A percentile compares a stretch with the other conserved stretches of the same genome.
These are phyloP conservation scores for Caryopteris hybrid DNA, from an alignment of 305 asterid genomes.

Conservation along the genomic window DNA sequence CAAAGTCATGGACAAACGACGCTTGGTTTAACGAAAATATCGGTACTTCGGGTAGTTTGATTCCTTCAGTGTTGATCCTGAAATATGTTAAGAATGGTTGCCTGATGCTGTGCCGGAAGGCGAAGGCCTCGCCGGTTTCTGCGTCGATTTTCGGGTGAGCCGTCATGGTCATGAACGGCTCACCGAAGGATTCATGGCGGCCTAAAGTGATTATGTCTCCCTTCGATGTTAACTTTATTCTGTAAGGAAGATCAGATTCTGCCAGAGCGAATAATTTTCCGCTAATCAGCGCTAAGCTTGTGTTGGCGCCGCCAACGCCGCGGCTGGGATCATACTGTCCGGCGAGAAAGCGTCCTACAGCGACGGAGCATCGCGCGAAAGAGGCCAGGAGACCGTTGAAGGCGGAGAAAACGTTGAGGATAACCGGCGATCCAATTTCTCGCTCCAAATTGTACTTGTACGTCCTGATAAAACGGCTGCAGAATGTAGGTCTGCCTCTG, in stretches of 20 bases:
- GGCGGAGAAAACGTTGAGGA: slow-evolving; percentile 52
- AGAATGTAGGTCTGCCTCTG: slow-evolving; percentile 42
- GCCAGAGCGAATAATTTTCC: slow-evolving; percentile 47
- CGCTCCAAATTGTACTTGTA: slow-evolving; percentile 44
- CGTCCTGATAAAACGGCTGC: slow-evolving; percentile 60
- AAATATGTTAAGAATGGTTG: slow-evolving; percentile 45
- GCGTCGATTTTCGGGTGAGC: slow-evolving; percentile 66
- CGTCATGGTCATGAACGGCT: slow-evolving; percentile 49
- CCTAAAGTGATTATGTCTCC: slow-evolving; percentile 61
- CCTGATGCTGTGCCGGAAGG: slow-evolving; percentile 41
- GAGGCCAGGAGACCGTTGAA: slow-evolving; percentile 49
- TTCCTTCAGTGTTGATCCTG: slow-evolving; percentile 35
- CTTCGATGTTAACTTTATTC: slow-evolving; percentile 22
- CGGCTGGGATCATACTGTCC: slow-evolving; percentile 35
- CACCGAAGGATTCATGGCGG: slow-evolving; percentile 43
- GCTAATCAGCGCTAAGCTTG: slow-evolving; percentile 44
- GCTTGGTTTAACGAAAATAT: slow-evolving; percentile 35
- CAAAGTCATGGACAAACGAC: slow-evolving; percentile 54
- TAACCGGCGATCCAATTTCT: slow-evolving; percentile 32
- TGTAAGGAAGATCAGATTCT: slow-evolving; percentile 67
- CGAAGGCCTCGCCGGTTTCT: slow-evolving; percentile 50
- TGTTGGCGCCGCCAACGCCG: slow-evolving; percentile 59
- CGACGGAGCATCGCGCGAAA: slow-evolving; percentile 30
- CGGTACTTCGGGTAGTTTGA: slow-evolving; percentile 41
- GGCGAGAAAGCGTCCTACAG: slow-evolving; percentile 19